phyloP scores from a whole-genome alignment of 768 basidiomycete genomes.

The Boletus eberwhitei region DNA sequence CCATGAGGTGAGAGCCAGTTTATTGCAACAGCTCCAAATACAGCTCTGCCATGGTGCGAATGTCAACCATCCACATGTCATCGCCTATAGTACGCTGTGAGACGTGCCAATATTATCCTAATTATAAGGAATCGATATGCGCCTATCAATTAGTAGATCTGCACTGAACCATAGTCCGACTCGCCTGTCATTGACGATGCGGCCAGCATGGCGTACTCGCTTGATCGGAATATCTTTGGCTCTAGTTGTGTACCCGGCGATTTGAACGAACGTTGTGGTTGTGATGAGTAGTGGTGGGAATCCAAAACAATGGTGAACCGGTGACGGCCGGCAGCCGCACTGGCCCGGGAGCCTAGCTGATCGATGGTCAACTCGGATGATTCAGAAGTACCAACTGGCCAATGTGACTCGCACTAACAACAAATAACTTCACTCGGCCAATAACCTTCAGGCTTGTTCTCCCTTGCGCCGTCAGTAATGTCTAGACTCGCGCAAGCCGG shows the following conservation, averaged over 20 bases:
- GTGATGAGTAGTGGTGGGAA: not conserved
- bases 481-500: constrained; percentile 1
- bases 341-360: too few relatives aligned
- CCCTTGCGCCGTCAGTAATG: constrained; percentile 2
- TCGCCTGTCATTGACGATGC: not conserved
- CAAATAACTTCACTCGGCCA: not conserved
- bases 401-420: not conserved
- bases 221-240: not conserved
- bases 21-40: not conserved
- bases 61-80: not conserved
- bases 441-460: not conserved
- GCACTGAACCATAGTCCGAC: not conserved
- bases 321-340: not conserved
- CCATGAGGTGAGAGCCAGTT: not conserved
- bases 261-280: not conserved
- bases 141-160: not conserved
- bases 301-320: too few relatives aligned
- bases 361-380: not conserved
- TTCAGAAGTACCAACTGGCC: not conserved
- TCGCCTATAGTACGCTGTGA: not conserved
- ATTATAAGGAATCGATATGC: not conserved
- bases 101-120: not conserved
- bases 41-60: not conserved
- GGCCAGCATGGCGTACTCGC: not conserved
- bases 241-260: not conserved